These are phyloP conservation scores for Colletotrichum chlorophyti DNA, from an alignment of 2,329 filamentous ascomycete genomes.

Conservation along the genomic window DNA sequence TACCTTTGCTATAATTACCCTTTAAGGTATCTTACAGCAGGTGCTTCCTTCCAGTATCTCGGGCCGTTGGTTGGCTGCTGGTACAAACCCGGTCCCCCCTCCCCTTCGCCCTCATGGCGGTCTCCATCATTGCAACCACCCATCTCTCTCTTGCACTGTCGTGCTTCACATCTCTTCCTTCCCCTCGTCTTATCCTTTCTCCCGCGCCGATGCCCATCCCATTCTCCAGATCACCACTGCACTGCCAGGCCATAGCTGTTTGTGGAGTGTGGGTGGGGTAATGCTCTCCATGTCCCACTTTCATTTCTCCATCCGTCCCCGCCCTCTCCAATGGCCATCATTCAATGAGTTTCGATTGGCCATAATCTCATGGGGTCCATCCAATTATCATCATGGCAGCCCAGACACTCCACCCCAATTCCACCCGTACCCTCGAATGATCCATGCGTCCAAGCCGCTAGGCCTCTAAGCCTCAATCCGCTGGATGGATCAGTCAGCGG, in stretches of 20 bases:
- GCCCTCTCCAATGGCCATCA: slow-evolving; percentile 19
- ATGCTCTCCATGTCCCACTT: no score
- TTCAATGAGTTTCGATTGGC: slow-evolving; percentile 5
- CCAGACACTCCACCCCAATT: background rate
- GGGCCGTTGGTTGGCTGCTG: background rate
- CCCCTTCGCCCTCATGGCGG: no score
- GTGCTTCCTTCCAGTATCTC: no score
- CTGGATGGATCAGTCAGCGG: slow-evolving; percentile 11
- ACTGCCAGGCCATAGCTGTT: no score
- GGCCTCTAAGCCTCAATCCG: slow-evolving; percentile 29
- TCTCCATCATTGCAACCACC: no score
- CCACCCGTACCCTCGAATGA: background rate
- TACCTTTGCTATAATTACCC: no score
- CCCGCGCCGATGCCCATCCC: background rate
- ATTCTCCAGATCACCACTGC: background rate
- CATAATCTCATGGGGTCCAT: background rate
- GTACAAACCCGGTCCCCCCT: background rate
- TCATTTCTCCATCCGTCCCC: slow-evolving; percentile 10
- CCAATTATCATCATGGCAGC: slow-evolving; percentile 11
- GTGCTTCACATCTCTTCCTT: no score
- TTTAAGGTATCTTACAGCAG: no score
- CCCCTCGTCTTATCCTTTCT: background rate
- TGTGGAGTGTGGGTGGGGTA: no score
- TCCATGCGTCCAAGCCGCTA: slow-evolving; percentile 21
- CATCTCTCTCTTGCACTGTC: background rate